A percentile compares a stretch with the other conserved stretches of the same genome.
These are phyloP conservation scores for Truncatella angustata DNA, from an alignment of 2,329 filamentous ascomycete species.

Conservation along the genomic window DNA sequence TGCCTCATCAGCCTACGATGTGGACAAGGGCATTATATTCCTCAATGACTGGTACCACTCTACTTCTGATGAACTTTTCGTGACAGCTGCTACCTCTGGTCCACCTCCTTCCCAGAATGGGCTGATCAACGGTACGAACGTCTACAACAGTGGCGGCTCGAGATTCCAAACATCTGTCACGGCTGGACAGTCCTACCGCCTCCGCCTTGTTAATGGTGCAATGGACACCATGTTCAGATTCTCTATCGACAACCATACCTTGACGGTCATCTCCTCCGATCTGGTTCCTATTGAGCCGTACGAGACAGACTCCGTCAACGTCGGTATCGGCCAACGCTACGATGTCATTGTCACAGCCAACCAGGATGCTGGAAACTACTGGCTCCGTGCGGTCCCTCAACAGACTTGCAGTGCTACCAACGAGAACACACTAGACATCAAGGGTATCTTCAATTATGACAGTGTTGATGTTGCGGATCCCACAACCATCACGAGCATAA, in stretches of 20 bases:
- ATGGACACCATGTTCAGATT: conserved; percentile 41
- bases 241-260: conserved; percentile 48
- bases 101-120: conserved; percentile 42
- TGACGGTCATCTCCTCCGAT: conserved; percentile 54
- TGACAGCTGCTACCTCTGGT: conserved; percentile 22
- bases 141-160: conserved; percentile 32
- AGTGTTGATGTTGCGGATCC: conserved; percentile 18
- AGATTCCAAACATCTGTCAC: conserved; percentile 37
- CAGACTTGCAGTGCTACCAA: conserved; percentile 30
- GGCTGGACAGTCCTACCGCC: conserved; percentile 40
- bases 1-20: conserved; percentile 56
- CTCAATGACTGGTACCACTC: conserved; percentile 58
- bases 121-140: conserved; percentile 32
- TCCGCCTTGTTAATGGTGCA: conserved; percentile 44
- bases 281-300: conserved; percentile 55
- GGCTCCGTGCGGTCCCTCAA: conserved; percentile 43
- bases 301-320: conserved; percentile 38
- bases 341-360: conserved; percentile 14
- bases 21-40: conserved; percentile 59
- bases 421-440: conserved; percentile 10
- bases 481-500: conserved; percentile 11
- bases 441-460: conserved; percentile 36
- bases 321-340: conserved; percentile 40
- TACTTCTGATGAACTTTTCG: conserved; percentile 37
- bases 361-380: conserved; percentile 34